Conservation (phyloP, 768 basidiomycete genomes). For the Lactifluus piperatus region DNA sequence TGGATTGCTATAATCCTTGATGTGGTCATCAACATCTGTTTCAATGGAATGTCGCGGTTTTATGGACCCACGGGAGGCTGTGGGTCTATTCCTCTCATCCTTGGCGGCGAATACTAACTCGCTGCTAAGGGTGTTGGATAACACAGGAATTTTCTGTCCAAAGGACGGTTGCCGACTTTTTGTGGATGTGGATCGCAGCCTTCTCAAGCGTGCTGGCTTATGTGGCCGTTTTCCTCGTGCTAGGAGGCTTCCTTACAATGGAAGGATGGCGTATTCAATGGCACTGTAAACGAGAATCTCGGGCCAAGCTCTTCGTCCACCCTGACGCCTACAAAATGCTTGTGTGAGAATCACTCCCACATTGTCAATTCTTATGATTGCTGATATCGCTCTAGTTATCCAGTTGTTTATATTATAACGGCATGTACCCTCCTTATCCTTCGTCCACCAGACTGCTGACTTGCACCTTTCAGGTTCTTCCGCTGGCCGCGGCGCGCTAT, state of each 20-base stretch:
- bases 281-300: conserved; percentile 14
- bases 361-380: not conserved
- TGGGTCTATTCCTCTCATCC: conserved; percentile 20
- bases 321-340: conserved; percentile 37
- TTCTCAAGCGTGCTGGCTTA: conserved; percentile 37
- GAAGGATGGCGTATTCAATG: conserved; percentile 26
- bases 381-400: conserved; percentile 31
- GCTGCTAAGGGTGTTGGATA: conserved; percentile 46
- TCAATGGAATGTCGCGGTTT: conserved; percentile 28
- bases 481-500: conserved; percentile 36
- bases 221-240: conserved; percentile 35
- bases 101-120: not conserved
- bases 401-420: conserved; percentile 35
- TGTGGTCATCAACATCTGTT: conserved; percentile 31
- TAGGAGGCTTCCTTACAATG: conserved; percentile 31
- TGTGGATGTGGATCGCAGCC: conserved; percentile 45
- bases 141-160: conserved; percentile 27
- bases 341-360: conserved; percentile 30
- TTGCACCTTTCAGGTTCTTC: conserved; percentile 26
- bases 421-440: conserved; percentile 16
- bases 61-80: conserved; percentile 38
- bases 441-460: not conserved
- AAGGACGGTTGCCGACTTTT: conserved; percentile 39
- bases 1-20: conserved; percentile 36
- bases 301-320: conserved; percentile 13